Conservation (phyloP, 306 rosid genomes). For the Prunus kanzakura region DNA sequence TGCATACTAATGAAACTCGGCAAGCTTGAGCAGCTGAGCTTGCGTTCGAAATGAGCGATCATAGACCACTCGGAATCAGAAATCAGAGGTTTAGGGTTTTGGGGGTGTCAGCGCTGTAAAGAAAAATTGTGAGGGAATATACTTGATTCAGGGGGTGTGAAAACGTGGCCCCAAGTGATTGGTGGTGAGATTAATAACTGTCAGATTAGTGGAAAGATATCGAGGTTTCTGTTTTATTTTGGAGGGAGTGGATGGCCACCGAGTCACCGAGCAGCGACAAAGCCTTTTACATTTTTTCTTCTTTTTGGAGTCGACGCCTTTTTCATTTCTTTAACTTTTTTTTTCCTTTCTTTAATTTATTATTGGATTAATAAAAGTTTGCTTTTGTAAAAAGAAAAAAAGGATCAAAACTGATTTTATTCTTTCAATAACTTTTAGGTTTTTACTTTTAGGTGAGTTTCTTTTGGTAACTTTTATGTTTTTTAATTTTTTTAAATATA, state of each 20-base stretch:
- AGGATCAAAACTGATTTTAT: no score
- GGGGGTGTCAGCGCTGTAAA: not conserved
- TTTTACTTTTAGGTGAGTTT: no score
- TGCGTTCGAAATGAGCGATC: not conserved
- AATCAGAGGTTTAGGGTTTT: slow-evolving; percentile 13
- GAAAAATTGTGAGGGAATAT: not conserved
- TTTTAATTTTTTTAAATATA: no score
- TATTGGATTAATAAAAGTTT: no score
- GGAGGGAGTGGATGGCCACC: not conserved
- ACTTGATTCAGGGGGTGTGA: not conserved
- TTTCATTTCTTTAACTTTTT: no score
- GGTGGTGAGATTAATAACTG: not conserved
- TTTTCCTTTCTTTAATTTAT: no score
- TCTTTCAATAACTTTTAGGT: no score
- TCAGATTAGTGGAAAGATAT: not conserved
- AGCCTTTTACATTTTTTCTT: not conserved
- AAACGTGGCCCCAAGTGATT: slow-evolving; percentile 17
- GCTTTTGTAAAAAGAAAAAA: no score
- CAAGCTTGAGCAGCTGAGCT: not conserved
- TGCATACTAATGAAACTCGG: not conserved
- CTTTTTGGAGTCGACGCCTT: no score
- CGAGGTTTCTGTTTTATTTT: not conserved
- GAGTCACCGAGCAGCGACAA: not conserved
- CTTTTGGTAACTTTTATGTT: no score
- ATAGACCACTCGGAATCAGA: not conserved